These are phyloP conservation scores for Parachlorella kessleri DNA, from an alignment of 139 green algal genomes.

Conservation along the genomic window DNA sequence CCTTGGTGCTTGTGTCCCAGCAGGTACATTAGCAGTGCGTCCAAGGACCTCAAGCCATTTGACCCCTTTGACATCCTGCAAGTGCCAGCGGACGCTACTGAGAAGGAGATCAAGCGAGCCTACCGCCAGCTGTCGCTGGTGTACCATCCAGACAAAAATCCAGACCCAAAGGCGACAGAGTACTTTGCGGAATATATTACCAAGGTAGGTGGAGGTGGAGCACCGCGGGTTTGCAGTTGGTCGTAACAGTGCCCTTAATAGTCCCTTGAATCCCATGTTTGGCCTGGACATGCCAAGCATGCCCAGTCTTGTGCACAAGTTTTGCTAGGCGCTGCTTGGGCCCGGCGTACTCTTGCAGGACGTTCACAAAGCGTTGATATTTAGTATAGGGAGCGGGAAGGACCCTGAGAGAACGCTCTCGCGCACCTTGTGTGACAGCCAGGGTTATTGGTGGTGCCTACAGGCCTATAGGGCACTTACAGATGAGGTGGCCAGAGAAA, in stretches of 20 bases:
- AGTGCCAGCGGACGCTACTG: constrained; percentile 47
- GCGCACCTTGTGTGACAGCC: too few relatives aligned
- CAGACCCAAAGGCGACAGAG: constrained; percentile 74
- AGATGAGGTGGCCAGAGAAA: constrained; percentile 77
- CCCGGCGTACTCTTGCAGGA: too few relatives aligned
- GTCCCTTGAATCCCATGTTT: too few relatives aligned
- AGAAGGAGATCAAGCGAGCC: constrained; percentile 80
- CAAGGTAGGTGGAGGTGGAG: constrained; percentile 77
- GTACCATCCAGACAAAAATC: constrained; percentile 96
- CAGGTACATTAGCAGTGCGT: constrained; percentile 5
- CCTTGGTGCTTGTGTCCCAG: too few relatives aligned
- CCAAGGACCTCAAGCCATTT: constrained; percentile 65
- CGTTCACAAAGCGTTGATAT: too few relatives aligned
- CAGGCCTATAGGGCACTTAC: constrained; percentile 56
- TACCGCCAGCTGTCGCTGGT: constrained; percentile 78
- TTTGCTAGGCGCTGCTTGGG: constrained; percentile 1
- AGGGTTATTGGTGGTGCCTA: too few relatives aligned
- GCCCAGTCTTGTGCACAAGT: background rate
- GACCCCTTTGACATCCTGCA: constrained; percentile 92
- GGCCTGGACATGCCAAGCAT: too few relatives aligned
- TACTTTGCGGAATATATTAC: constrained; percentile 89
- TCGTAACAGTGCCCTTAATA: background rate
- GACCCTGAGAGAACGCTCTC: too few relatives aligned
- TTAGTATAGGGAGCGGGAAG: too few relatives aligned
- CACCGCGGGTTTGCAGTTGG: constrained; percentile 17